phyloP scores from a whole-genome alignment of 1,139 yeast species.

The Zygoascus hellenicus region DNA sequence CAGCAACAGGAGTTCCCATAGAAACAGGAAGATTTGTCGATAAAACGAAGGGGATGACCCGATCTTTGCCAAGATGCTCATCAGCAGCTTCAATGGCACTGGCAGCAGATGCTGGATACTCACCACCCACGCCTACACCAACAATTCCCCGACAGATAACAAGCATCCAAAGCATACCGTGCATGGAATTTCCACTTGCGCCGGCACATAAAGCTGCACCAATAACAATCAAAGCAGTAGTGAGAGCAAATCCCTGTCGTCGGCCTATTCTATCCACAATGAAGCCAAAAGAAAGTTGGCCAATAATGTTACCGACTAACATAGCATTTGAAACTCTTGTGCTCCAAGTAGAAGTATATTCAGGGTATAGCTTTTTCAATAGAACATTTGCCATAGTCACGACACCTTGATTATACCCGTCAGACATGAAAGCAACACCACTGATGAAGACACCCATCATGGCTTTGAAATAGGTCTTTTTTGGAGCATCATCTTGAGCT shows the following conservation, averaged over 20 bases:
- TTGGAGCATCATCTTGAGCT: neutral
- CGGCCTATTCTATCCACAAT: constrained; percentile 77
- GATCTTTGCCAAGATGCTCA: constrained; percentile 67
- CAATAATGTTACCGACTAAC: constrained; percentile 81
- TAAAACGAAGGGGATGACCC: constrained; percentile 63
- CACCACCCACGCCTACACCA: constrained; percentile 76
- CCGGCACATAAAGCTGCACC: constrained; percentile 75
- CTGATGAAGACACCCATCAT: constrained; percentile 10
- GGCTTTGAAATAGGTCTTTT: constrained; percentile 8
- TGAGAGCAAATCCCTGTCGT: constrained; percentile 69
- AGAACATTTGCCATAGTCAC: constrained; percentile 69
- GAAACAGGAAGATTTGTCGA: constrained; percentile 83
- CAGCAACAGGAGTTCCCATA: constrained; percentile 21
- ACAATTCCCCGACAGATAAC: constrained; percentile 78
- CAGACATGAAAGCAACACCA: constrained; percentile 85
- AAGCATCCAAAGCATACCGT: constrained; percentile 75
- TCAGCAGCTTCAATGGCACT: constrained; percentile 90
- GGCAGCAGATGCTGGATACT: constrained; percentile 86
- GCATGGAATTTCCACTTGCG: constrained; percentile 43
- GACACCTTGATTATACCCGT: constrained; percentile 81
- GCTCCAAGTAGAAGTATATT: constrained; percentile 55
- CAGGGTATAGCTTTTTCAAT: constrained; percentile 59
- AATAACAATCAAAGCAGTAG: constrained; percentile 64
- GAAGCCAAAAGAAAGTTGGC: constrained; percentile 72
- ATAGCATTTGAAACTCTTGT: constrained; percentile 71